Evolutionary conservation across 495 filamentous ascomycete genomes (phyloP), one percentile per base, ranked within the genome.

Genomic region (Hypomontagnella submonticulosa): DNA sequence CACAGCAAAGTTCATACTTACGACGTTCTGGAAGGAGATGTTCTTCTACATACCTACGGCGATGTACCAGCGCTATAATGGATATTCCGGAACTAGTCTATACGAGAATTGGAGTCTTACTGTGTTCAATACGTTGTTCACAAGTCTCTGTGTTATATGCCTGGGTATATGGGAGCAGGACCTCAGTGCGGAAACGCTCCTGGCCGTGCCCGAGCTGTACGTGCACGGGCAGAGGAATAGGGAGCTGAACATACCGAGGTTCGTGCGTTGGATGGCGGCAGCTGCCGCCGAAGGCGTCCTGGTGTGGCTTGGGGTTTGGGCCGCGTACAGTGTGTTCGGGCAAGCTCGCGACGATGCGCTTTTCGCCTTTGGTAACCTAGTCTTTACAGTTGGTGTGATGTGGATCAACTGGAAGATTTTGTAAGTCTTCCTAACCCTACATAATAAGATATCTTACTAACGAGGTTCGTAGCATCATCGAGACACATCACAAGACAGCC

Each of bases 101-200:
- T 97, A 92, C 76, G 93, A 97, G 77, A 85, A 87, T 2, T 92
- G 89, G 85, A 87, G 85, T 57, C 75, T 97, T 70, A 92, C 89
- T 62, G 91, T 95, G 80, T 95, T 96, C 81, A 97, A 97, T 72
- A 92, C 90, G 7, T 81, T 96, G 1, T 97, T 97, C 77, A 97
- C 93, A 13, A 95, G 91, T 23, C 82, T 97, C 8, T 87, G 90
- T 23, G 91, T 96, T 37, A 93, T 97, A 68, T 88, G 95, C 62
- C 77, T 93, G 32, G 93, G 91, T 32, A 89, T 96, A 61, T 93
- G 94, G 71, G 92, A 93, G 73, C 90, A 93, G 61, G 93, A 97
- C 70, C 83, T 97, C 2, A 74, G 84, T 2, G 87, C 93, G 1
- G 85, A 89, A 36, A 97, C 93, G 0, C 80, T 97, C 2, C 82